phyloP scores from a whole-genome alignment of 2,329 filamentous ascomycete genomes.

The Ceratocystis alfenasii region DNA sequence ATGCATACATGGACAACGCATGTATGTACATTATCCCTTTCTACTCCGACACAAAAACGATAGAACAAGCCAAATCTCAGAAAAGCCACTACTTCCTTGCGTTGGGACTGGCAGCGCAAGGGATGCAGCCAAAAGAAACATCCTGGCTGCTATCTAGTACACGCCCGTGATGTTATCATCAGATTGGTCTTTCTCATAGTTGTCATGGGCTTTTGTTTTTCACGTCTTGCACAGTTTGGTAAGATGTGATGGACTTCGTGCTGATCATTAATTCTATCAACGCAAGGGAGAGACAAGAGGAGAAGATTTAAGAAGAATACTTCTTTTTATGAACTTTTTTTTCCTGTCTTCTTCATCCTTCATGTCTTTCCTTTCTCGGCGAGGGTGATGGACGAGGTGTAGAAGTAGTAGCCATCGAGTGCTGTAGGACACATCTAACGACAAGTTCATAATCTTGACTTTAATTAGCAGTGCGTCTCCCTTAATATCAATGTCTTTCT shows the following conservation, averaged over 20 bases:
- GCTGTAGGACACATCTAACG: no score
- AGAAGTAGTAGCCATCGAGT: no score
- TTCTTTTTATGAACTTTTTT: neutral
- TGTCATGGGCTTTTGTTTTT: no score
- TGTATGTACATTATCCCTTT: neutral
- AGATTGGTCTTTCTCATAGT: no score
- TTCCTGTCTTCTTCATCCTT: neutral
- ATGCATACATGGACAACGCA: neutral
- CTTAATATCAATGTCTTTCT: no score
- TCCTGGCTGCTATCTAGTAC: no score
- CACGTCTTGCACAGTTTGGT: neutral
- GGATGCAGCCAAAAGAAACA: no score
- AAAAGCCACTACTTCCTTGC: neutral
- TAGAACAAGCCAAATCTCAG: neutral
- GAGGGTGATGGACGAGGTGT: neutral
- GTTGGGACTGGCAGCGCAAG: no score
- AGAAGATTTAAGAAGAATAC: neutral
- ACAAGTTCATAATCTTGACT: no score
- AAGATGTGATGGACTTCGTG: neutral
- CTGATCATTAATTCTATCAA: slow-evolving; percentile 3
- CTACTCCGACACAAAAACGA: neutral
- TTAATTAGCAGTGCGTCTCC: no score
- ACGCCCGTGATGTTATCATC: no score
- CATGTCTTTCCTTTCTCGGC: neutral
- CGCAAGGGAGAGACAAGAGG: neutral